Base-by-base conservation (phyloP, 768 basidiomycete species). In the Neoboletus magnificus region DNA sequence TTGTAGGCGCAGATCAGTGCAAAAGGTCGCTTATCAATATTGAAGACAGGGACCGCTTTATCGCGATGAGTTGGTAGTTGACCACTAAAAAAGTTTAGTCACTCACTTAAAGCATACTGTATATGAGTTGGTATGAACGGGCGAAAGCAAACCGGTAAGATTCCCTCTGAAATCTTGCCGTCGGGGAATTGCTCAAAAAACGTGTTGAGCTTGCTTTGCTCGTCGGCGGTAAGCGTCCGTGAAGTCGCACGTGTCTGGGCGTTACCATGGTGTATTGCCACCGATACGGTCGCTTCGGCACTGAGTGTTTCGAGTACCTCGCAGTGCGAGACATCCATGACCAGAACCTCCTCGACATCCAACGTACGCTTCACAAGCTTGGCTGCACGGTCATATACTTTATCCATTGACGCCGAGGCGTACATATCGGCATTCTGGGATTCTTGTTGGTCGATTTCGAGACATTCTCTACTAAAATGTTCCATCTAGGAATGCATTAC, bases 1-100 rank as follows among this genome's bases (percentile, higher is more conserved):
- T 94, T 97, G 71, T 94, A 96, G 6, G 92, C 93, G 61, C 91
- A 94, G 20, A 98, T 77, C 64, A 97, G 70, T 8, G 92, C 92
- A 63, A 97, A 96, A 12, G 93, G 92, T 48, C 88, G 82, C 73
- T 93, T 91, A 73, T 96, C 92, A 50, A 96, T 85, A 62, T 95
- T 94, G 70, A 91, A 95, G 48, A 96, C 88, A 7, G 94, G 94
- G 7, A 96, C 94, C 54, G 86, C 91, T 92, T 58, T 37, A 32
- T 15, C 13, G n/a, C 8, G 25, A 23, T 48, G 51, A 49, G 50
- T 58, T 41, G 32, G 55, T 52, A 52, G 37, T 37, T 56, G 30
- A 49, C 40, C 48, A 22, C 36, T 13, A 20, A 41, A 36, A 15
- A 35, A 16, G 36, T 50, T 5, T 25, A 27, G 30, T 22, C 10